Conservation (phyloP, 495 filamentous ascomycete genomes). For the Hapsidospora chrysogenum region DNA sequence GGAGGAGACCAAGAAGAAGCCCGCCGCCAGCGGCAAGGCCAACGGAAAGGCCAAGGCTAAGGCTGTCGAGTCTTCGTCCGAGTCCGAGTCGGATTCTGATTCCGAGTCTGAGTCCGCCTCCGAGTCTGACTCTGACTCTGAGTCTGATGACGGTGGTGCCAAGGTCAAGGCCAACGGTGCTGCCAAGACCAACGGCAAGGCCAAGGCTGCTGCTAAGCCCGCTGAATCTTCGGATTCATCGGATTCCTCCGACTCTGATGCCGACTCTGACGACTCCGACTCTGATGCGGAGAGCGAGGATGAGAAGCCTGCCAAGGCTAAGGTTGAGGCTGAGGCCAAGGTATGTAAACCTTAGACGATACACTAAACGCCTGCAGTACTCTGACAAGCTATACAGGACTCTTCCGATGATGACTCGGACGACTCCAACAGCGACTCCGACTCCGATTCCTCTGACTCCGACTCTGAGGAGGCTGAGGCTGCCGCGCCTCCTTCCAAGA, state of each 20-base stretch:
- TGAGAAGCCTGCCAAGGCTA: constrained; percentile 25
- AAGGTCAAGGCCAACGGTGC: constrained; percentile 1
- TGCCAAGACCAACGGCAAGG: constrained; percentile 12
- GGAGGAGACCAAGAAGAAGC: constrained; percentile 27
- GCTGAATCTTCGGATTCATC: constrained; percentile 10
- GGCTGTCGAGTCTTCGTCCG: constrained; percentile 8
- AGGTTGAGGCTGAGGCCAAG: constrained; percentile 28
- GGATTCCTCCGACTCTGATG: constrained; percentile 6
- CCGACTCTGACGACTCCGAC: constrained; percentile 24
- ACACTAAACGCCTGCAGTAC: no score
- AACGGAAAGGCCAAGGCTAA: constrained; percentile 14
- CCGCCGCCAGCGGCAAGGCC: constrained; percentile 10
- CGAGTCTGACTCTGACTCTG: constrained; percentile 11
- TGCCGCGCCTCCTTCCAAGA: constrained; percentile 42
- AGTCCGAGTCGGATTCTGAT: constrained; percentile 19
- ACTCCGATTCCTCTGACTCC: constrained; percentile 24
- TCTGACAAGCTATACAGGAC: constrained; percentile 20
- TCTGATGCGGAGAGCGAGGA: constrained; percentile 24
- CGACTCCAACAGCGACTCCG: constrained; percentile 15
- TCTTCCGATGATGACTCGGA: constrained; percentile 2
- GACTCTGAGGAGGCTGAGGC: constrained; percentile 27
- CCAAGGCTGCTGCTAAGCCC: constrained; percentile 16
- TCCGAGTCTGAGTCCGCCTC: constrained; percentile 11
- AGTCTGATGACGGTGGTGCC: constrained; percentile 3
- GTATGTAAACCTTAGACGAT: no score